These are phyloP conservation scores for Zea mays DNA, from an alignment of 176 grass and related monocot species.

Conservation along the genomic window Zm-B73-REFERENCE-NAM-5.0 NC_050100.1:16271001-16271500, in stretches of 20 bases:
- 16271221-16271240: conserved; percentile 94
- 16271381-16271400: conserved; percentile 86
- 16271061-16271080: conserved; percentile 89
- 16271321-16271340: conserved; percentile 78
- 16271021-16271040: conserved; percentile 73
- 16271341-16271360: conserved; percentile 98
- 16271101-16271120: conserved; percentile 66
- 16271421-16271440: conserved; percentile 34
- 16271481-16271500: conserved; percentile 95
- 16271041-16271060: conserved; percentile 81
- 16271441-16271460: conserved; percentile 13
- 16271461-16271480: conserved; percentile 33
- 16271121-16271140: conserved; percentile 26
- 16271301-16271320: conserved; percentile 80
- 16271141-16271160: conserved; percentile 19
- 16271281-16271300: conserved; percentile 70
- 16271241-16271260: conserved; percentile 91
- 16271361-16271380: conserved; percentile 88
- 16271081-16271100: conserved; percentile 66
- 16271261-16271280: conserved; percentile 63
- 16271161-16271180: not conserved
- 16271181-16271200: conserved; percentile 18
- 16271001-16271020: conserved; percentile 87
- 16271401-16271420: conserved; percentile 46
- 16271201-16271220: conserved; percentile 83